Evolutionary conservation across 768 basidiomycete species (phyloP), one percentile per base, ranked within the genome.

Genomic region (Tulasnella sp.): DNA sequence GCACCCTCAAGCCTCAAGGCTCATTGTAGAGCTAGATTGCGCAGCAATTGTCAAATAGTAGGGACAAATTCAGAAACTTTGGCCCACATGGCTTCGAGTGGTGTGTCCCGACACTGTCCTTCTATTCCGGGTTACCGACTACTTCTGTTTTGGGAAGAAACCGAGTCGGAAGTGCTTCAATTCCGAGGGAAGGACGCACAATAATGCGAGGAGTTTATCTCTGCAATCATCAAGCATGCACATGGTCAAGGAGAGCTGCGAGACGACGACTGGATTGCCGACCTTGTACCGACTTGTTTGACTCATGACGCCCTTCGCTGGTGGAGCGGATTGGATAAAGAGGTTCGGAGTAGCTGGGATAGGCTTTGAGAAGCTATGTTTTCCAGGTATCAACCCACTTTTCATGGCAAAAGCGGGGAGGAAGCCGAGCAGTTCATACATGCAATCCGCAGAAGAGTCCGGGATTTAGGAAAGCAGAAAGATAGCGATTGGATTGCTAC

Each of bases 241-340:
- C n/a, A 81, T 81, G 8, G 83, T 0, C 64, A 69, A 31, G 64
- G 64, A 37, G 34, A 69, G 28, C 28, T 69, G 64, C 64, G 64
- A 37, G 64, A 69, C 28, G 64, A 69, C 28, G 64, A 69, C 31
- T 69, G 64, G 64, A 69, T 69, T 8, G 64, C 64, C 28, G 64
- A 69, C 64, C 14, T 34, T 5, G 64, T 37, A 14, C 31, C 64
- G n/a, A 28, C 64, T 14, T 37, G 64, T 69, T 31, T 69, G 64
- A 37, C 64, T 69, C 64, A 69, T 3, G 34, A 37, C 16, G 64
- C 64, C 8, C 64, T 69, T 3, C 64, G 8, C 16, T 69, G 64
- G 64, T 69, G 64, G 64, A 69, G 64, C 34, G 64, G 64, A 34
- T 37, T 69, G 64, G 34, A 69, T 34, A 31, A 69, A 2, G 64